Conservation (phyloP, 257 asterid species). For the Rhazya stricta region DNA sequence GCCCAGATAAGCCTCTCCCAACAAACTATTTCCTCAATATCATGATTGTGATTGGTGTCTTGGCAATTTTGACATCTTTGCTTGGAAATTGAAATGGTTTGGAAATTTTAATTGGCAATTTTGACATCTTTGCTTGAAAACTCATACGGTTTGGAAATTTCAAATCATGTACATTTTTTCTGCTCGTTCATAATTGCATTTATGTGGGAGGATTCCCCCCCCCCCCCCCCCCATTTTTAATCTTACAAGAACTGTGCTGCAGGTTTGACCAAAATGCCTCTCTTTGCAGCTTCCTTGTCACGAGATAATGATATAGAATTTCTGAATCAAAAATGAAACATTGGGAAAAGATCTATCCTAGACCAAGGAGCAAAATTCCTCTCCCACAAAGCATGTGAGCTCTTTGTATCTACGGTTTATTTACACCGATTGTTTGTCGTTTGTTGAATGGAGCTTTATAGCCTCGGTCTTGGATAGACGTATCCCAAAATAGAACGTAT, state of each 20-base stretch:
- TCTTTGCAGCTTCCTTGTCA: no score
- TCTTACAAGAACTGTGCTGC: background rate
- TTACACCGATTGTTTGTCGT: no score
- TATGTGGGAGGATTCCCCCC: background rate
- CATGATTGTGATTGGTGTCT: slow-evolving; percentile 71
- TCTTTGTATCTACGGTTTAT: no score
- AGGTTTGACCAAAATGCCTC: no score
- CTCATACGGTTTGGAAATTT: slow-evolving; percentile 25
- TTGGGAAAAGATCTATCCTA: no score
- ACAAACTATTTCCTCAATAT: slow-evolving; percentile 91
- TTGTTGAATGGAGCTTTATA: no score
- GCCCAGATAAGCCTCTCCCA: slow-evolving; percentile 93
- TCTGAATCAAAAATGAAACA: no score
- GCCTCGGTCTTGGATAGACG: no score
- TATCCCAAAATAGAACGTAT: no score
- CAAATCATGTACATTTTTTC: background rate
- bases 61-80: slow-evolving; percentile 71
- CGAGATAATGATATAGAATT: no score
- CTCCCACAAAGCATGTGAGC: no score
- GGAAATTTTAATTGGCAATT: slow-evolving; percentile 37
- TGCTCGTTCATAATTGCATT: background rate
- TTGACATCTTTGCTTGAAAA: slow-evolving; percentile 71
- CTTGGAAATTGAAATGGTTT: slow-evolving; percentile 50
- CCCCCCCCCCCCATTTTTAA: background rate
- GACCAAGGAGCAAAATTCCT: no score